These are phyloP conservation scores for Pseudogymnoascus sp. DNA, from an alignment of 2,329 filamentous ascomycete species.

Conservation along the genomic window DNA sequence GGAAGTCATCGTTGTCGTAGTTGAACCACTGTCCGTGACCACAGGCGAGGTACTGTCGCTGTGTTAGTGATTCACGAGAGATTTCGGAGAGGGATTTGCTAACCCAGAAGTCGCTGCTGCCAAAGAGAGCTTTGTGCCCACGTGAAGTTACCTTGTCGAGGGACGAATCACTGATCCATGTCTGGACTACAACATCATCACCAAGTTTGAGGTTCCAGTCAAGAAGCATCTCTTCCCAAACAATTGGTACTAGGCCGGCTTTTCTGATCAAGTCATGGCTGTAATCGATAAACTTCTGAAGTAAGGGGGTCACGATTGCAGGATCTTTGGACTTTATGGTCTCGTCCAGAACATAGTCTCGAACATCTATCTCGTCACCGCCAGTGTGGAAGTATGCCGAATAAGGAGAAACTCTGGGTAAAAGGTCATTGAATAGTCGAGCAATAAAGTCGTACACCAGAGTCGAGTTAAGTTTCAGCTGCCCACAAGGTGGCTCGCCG, in stretches of 20 bases:
- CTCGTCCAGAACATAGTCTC: conserved; percentile 66
- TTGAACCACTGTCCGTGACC: conserved; percentile 74
- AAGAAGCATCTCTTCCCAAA: conserved; percentile 82
- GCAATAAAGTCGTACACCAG: conserved; percentile 65
- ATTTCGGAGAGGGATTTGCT: conserved; percentile 24
- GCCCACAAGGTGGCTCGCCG: conserved; percentile 57
- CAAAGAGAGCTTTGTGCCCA: conserved; percentile 66
- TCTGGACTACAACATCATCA: conserved; percentile 66
- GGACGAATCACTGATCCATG: conserved; percentile 61
- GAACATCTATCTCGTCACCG: conserved; percentile 77
- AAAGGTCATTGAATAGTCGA: conserved; percentile 64
- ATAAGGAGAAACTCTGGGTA: conserved; percentile 64
- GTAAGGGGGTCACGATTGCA: conserved; percentile 60
- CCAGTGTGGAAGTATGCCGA: conserved; percentile 75
- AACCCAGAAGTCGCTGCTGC: conserved; percentile 72
- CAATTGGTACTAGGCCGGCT: conserved; percentile 62
- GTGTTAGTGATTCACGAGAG: conserved; percentile 15
- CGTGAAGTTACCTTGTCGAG: conserved; percentile 51
- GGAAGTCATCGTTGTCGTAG: conserved; percentile 51
- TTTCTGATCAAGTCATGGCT: conserved; percentile 58
- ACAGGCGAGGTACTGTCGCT: conserved; percentile 67
- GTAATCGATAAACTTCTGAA: conserved; percentile 69
- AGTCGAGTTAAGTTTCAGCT: conserved; percentile 68
- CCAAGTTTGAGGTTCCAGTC: conserved; percentile 70
- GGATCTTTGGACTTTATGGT: conserved; percentile 60